phyloP scores from a whole-genome alignment of 2,329 filamentous ascomycete species.

The Calycina herbarum region DNA sequence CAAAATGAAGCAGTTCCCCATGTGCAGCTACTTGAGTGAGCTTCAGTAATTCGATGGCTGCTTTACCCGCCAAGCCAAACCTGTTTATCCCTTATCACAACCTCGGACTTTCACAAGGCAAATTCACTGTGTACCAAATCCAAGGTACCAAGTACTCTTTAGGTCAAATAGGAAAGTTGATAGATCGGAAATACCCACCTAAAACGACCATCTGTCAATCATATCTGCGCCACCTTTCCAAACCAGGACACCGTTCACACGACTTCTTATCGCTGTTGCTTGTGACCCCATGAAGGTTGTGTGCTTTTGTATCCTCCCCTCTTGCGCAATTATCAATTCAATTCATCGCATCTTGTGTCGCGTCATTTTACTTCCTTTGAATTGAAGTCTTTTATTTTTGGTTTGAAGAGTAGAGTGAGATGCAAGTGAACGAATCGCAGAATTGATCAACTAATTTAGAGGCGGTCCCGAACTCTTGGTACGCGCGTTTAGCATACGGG shows the following conservation, averaged over 20 bases:
- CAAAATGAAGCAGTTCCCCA: no score
- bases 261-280: background rate
- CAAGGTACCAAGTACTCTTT: background rate
- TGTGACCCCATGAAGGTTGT: background rate
- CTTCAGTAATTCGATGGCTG: no score
- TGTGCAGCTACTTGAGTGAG: no score
- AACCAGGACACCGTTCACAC: background rate
- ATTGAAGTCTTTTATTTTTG: background rate
- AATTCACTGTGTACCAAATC: background rate
- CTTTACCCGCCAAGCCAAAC: no score
- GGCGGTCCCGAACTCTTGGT: background rate
- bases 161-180: background rate
- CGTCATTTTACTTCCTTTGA: background rate
- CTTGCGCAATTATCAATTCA: background rate
- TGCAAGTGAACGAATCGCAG: background rate
- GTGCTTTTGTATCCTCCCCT: background rate
- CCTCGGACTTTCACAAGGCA: slow-evolving; percentile 4
- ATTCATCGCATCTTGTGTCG: background rate
- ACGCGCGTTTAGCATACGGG: background rate
- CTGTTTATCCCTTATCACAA: background rate
- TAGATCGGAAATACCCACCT: background rate
- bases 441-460: background rate
- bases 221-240: background rate
- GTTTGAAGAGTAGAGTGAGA: background rate
- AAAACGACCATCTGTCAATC: background rate